Percentiles rank a stretch among this genome's conserved stretches.
phyloP scores from a whole-genome alignment of 1,139 yeast species.

The Kodamaea fungicola region DNA sequence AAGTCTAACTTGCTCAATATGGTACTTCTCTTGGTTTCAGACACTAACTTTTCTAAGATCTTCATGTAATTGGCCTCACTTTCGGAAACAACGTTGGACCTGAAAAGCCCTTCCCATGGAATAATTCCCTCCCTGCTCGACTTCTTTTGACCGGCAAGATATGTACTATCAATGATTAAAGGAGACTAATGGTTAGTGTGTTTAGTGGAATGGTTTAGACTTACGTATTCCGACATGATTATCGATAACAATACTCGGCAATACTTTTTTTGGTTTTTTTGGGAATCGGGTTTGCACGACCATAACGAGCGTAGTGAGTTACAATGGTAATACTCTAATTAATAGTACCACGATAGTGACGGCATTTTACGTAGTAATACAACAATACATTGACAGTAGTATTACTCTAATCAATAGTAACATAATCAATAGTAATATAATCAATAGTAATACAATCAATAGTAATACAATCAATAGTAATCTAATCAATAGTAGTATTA shows the following conservation, averaged over 20 bases:
- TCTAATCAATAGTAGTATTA: not conserved
- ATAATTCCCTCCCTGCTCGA: slow-evolving; percentile 78
- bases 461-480: not conserved
- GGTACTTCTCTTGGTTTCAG: slow-evolving; percentile 36
- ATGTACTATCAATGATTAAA: slow-evolving; percentile 53
- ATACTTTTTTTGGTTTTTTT: not conserved
- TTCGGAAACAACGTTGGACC: slow-evolving; percentile 64
- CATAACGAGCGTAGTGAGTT: slow-evolving; percentile 2
- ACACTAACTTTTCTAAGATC: slow-evolving; percentile 55
- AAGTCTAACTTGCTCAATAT: slow-evolving; percentile 44
- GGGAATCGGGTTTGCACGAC: slow-evolving; percentile 1
- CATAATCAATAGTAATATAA: not conserved
- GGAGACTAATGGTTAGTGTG: slow-evolving; percentile 16
- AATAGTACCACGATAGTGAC: too few relatives aligned
- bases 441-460: not conserved
- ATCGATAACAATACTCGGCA: slow-evolving; percentile 1
- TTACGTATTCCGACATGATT: slow-evolving; percentile 7
- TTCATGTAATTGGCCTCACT: slow-evolving; percentile 68
- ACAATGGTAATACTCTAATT: too few relatives aligned
- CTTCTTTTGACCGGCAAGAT: slow-evolving; percentile 69
- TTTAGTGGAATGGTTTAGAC: slow-evolving; percentile 1
- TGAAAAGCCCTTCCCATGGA: slow-evolving; percentile 90
- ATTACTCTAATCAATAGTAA: too few relatives aligned
- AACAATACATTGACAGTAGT: too few relatives aligned
- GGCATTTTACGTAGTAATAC: too few relatives aligned